These are phyloP conservation scores for Zizania latifolia DNA, from an alignment of 176 grass and related monocot genomes.

Conservation along the genomic window DNA sequence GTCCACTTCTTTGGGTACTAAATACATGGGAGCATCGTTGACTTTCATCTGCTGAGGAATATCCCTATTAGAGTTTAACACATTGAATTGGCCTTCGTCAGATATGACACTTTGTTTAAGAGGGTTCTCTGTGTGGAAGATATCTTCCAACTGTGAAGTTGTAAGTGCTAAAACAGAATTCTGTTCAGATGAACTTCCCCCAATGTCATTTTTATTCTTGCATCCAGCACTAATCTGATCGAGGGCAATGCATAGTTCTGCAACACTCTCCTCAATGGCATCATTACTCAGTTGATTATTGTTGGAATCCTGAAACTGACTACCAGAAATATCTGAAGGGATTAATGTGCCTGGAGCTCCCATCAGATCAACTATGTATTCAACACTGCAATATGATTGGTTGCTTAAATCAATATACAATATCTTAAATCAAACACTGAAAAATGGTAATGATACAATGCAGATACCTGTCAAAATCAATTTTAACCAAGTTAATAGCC, in stretches of 20 bases:
- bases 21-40: conserved; percentile 58
- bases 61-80: not conserved
- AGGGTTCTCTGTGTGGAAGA: conserved; percentile 10
- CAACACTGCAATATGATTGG: conserved; percentile 44
- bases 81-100: not conserved
- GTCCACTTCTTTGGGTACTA: conserved; percentile 45
- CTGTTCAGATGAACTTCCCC: conserved; percentile 42
- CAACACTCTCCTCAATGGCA: conserved; percentile 63
- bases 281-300: conserved; percentile 54
- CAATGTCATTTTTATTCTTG: conserved; percentile 37
- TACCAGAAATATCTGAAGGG: conserved; percentile 76
- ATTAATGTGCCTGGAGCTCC: conserved; percentile 95
- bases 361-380: conserved; percentile 98
- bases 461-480: conserved; percentile 77
- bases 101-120: conserved; percentile 19
- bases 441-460: conserved; percentile 25
- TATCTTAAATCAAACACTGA: conserved; percentile 9
- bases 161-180: conserved; percentile 21
- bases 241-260: conserved; percentile 69
- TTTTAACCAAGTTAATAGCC: conserved; percentile 93
- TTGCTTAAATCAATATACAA: not conserved
- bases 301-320: conserved; percentile 68
- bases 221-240: conserved; percentile 39
- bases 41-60: conserved; percentile 49
- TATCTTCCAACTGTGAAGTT: conserved; percentile 45